Percentiles rank a stretch among this genome's conserved stretches.
Evolutionary conservation across 805 yeast genomes (phyloP).

Genomic region (Aciculoconidium aculeatum): DNA sequence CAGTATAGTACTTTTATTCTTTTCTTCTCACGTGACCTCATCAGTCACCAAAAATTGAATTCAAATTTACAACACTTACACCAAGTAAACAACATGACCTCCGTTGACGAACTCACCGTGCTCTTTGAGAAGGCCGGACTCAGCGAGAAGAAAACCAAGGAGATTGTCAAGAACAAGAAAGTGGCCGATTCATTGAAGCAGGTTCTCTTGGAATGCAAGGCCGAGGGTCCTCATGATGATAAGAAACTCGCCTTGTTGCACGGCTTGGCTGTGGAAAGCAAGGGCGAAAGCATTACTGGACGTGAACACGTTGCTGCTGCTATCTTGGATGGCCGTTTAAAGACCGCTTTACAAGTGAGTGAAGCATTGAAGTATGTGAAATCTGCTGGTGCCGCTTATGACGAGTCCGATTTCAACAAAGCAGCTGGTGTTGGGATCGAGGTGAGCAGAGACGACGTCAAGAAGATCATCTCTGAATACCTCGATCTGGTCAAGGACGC

Average conservation of each 20-base stretch:
- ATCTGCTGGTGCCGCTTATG: slow-evolving; percentile 39
- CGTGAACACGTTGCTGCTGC: slow-evolving; percentile 52
- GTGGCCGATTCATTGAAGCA: slow-evolving; percentile 65
- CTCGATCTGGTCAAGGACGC: slow-evolving; percentile 53
- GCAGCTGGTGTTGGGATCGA: slow-evolving; percentile 76
- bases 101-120: slow-evolving; percentile 22
- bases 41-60: too few species aligned
- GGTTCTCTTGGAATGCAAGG: slow-evolving; percentile 43
- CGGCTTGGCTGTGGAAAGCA: slow-evolving; percentile 66
- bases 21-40: too few species aligned
- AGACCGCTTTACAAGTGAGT: slow-evolving; percentile 65
- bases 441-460: slow-evolving; percentile 61
- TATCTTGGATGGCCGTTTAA: slow-evolving; percentile 58
- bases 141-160: slow-evolving; percentile 68
- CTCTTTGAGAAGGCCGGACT: slow-evolving; percentile 52
- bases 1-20: too few species aligned
- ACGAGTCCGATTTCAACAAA: slow-evolving; percentile 47
- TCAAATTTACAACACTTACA: too few species aligned
- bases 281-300: slow-evolving; percentile 48
- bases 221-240: slow-evolving; percentile 43
- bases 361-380: slow-evolving; percentile 77
- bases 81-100: too few species aligned
- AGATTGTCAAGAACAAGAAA: slow-evolving; percentile 79
- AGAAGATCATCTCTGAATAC: slow-evolving; percentile 50
- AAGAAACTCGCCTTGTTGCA: slow-evolving; percentile 63